Evolutionary conservation across 352 stramenopile genomes (phyloP), one percentile per base, ranked within the genome.

Genomic region (Elongisporangium senticosum): DNA sequence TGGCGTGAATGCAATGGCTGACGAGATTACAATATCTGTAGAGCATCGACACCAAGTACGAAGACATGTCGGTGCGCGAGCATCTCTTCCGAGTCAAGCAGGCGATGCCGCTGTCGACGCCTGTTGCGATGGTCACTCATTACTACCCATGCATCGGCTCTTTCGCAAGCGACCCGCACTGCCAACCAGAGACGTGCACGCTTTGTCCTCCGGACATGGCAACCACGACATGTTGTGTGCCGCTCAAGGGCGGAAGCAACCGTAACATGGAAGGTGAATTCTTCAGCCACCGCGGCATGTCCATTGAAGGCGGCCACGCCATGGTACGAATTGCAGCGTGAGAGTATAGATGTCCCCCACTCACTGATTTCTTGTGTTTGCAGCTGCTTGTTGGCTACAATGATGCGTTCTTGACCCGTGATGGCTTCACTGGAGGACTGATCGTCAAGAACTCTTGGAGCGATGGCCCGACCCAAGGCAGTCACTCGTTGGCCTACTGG

Each of bases 211-310:
- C 75, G 11, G 75, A 90, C 17, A 82, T 93, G 75, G 65, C 77
- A 15, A 87, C 80, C 47, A 90, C 83, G 10, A 90, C 79, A n/a
- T 93, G 83, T 58, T 93, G 83, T 52, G 71, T 93, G 48, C 80
- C 83, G 10, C 63, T 89, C 17, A 86, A 81, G 49, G 79, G 77
- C 49, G 75, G 83, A 6, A 74, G 63, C 61, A 90, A 87, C 53
- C 77, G 75, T 55, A 93, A 93, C 68, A 90, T 93, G 80, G 80
- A 93, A 59, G 83, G 80, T 47, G 83, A 93, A 56, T 93, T 89
- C 65, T 90, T 90, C 66, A 88, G 75, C 52, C 80, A 90, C 58
- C 77, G 74, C 33, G 77, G 80, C 7, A 90, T 90, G 77, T 89
- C 79, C 17, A 89, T 90, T 55, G 83, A 90, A 66, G 80, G 79